Base-by-base conservation (phyloP, 495 filamentous ascomycete species). In the Cercophora samala region DNA sequence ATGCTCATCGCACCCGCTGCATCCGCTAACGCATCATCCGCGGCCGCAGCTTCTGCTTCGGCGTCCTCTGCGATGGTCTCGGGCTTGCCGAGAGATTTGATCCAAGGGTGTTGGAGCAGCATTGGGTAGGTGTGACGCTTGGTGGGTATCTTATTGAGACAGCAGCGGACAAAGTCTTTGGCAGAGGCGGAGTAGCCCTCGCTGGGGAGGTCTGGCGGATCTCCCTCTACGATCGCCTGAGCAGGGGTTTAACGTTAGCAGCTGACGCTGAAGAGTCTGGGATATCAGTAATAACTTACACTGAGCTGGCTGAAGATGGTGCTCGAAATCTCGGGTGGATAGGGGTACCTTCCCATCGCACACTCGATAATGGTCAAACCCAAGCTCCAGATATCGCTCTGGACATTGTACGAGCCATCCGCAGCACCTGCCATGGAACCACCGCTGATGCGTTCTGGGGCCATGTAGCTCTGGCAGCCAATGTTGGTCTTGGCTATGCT, bases 401-500 rank as follows among this genome's bases (percentile, higher is more conserved):
- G 96, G 22, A 97, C 95, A 76, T 92, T 97, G 77, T 99, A 99
- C 1, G 94, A 97, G 29, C 95, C 93, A 59, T 86, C 86, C 25
- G 85, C 87, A 46, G 82, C 83, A 60, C 86, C 86, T 11, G 90
- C 86, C 72, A 93, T 88, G 68, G 92, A 85, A 24, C 92, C 91
- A 24, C 91, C 91, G 29, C 91, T 90, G 66, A 99, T 99, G 62
- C 95, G 86, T 75, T 99, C 95, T 3, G 95, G 95, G 0, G 95
- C 95, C 95, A 99, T 99, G 80, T 99, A 99, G 77, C 93, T 97
- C 76, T 99, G 95, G 73, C 95, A 99, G 22, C 95, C 95, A 69
- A 99, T 99, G 75, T 99, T 99, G 23, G 95, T 99, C 78, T 97
- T 97, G 23, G 95, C 95, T 69, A 98, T 97, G 79, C 92, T 96